Evolutionary conservation across 2,329 filamentous ascomycete species (phyloP).

Genomic region (Cryphonectria naterciae): DNA sequence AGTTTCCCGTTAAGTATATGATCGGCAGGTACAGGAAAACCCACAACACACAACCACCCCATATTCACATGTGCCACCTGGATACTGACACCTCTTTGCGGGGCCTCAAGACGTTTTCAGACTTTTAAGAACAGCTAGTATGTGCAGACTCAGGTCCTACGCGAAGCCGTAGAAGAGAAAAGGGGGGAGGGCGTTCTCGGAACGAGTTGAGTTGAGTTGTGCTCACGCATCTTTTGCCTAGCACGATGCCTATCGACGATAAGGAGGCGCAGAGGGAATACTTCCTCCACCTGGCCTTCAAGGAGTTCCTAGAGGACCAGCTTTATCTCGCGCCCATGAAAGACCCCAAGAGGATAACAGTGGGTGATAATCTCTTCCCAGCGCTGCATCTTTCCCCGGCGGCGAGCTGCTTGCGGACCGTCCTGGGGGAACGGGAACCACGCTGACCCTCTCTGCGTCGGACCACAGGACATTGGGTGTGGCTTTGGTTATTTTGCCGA

Average conservation of each 20-base stretch:
- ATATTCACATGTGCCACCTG: not conserved
- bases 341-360: constrained; percentile 6
- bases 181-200: not conserved
- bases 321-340: constrained; percentile 4
- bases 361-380: not conserved
- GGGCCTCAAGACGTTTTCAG: constrained; percentile 6
- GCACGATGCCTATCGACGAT: constrained; percentile 14
- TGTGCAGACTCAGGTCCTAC: not conserved
- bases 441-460: not conserved
- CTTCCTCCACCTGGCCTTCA: constrained; percentile 14
- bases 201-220: not conserved
- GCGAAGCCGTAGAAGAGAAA: too few relatives aligned
- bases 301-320: constrained; percentile 7
- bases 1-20: constrained; percentile 14
- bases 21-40: constrained; percentile 9
- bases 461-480: constrained; percentile 4
- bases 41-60: not conserved
- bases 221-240: not conserved
- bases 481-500: constrained; percentile 10
- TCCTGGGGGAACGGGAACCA: not conserved
- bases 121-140: constrained; percentile 17
- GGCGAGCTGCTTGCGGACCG: not conserved
- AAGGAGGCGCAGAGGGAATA: constrained; percentile 12
- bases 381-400: not conserved
- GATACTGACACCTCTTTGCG: not conserved